These are phyloP conservation scores for Plasmodium knowlesi DNA, from an alignment of 169 alveolate genomes.

Conservation along the genomic window DNA sequence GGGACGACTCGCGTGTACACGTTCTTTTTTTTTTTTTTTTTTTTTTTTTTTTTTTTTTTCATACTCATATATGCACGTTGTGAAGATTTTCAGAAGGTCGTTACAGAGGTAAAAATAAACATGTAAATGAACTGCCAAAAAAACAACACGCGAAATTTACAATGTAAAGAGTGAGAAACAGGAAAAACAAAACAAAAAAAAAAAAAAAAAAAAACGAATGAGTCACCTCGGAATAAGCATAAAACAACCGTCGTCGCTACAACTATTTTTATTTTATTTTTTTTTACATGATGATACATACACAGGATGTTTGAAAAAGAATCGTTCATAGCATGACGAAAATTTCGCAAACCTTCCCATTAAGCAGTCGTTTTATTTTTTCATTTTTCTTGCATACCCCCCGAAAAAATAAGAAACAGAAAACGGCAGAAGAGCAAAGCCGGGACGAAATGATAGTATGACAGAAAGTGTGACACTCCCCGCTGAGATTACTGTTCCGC, in stretches of 20 bases:
- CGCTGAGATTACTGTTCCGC: neutral
- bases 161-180: neutral
- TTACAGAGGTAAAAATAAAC: neutral
- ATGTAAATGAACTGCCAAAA: neutral
- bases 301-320: neutral
- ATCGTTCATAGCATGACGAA: neutral
- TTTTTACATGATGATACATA: neutral
- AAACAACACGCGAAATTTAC: neutral
- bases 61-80: neutral
- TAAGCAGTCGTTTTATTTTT: neutral
- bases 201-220: neutral
- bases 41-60: neutral
- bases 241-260: neutral
- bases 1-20: neutral
- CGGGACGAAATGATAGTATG: neutral
- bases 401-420: neutral
- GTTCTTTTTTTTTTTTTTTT: neutral
- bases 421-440: neutral
- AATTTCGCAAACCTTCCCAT: neutral
- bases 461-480: neutral
- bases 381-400: neutral
- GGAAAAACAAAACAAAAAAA: neutral
- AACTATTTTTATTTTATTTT: neutral
- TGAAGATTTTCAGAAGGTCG: neutral
- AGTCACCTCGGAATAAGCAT: neutral